These are phyloP conservation scores for Cryptococcus sp. DNA, from an alignment of 1,284 basidiomycete species.

Conservation along the genomic window DNA sequence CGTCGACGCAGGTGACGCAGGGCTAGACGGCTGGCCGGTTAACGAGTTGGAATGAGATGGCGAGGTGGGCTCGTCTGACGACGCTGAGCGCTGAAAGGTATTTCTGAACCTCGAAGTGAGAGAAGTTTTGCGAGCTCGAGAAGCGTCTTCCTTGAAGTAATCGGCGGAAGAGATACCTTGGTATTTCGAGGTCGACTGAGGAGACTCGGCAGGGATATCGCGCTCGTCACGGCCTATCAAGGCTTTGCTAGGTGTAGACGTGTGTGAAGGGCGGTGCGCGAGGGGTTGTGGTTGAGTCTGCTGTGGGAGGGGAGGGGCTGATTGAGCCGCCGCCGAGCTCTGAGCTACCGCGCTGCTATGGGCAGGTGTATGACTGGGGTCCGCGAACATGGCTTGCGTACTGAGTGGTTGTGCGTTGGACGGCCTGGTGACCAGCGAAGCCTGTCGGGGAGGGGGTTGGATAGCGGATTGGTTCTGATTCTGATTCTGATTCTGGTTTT, in stretches of 20 bases:
- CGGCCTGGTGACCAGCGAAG: too few relatives aligned
- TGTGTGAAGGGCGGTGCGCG: background rate
- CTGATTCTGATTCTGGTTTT: background rate
- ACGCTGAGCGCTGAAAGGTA: conserved; percentile 14
- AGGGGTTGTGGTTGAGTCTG: too few relatives aligned
- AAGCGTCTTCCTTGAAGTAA: conserved; percentile 16
- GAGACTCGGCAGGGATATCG: conserved; percentile 1
- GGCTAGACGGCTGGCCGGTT: conserved; percentile 3
- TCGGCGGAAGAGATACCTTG: conserved; percentile 22
- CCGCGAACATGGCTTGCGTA: too few relatives aligned
- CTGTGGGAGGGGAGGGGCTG: too few relatives aligned
- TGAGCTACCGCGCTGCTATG: too few relatives aligned
- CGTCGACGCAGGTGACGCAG: conserved; percentile 11
- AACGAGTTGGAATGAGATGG: background rate
- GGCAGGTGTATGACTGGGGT: too few relatives aligned
- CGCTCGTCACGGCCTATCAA: too few relatives aligned
- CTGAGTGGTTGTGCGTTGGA: too few relatives aligned
- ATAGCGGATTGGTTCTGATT: background rate
- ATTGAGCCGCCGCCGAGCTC: too few relatives aligned
- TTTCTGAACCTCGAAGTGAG: conserved; percentile 24
- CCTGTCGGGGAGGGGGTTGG: too few relatives aligned
- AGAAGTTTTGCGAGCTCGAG: conserved; percentile 22
- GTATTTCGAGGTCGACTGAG: conserved; percentile 4
- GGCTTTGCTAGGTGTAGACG: background rate
- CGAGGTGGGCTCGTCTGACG: conserved; percentile 5